Base-by-base conservation (phyloP, 257 asterid species). In the Gentiana straminea region DNA sequence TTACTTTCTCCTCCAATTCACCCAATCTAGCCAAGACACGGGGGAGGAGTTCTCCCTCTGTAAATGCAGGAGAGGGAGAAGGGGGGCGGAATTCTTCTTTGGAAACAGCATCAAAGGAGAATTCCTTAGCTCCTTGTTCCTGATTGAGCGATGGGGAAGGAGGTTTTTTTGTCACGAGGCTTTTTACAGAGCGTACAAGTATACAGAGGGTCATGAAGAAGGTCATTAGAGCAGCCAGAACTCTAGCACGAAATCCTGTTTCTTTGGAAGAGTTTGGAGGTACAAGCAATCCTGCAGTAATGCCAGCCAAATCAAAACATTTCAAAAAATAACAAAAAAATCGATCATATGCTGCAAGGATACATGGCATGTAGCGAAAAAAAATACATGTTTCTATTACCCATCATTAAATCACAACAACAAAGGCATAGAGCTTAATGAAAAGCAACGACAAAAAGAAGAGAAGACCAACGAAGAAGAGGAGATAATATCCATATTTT, bases 1-100 rank as follows among this genome's bases (percentile, higher is more conserved):
- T 61, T 33, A 92, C 94, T 65, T 83, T 82, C 70, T 80, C 94
- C 72, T 92, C 99, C 15, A 88, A 89, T 54, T 88, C 97, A 12
- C 87, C 82, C 81, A 92, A 62, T 75, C 93, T 81, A 80, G 83
- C 81, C 62, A 92, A 32, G 8, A 92, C 95, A 7, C 86, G 67
- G 32, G 99, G 74, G 56, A 92, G 63, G 33, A 88, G 77, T 66
- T 88, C 94, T n/a, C 84, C 81, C 72, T 88, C 95, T 3, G 88
- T 78, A 68, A 80, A 77, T 32, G 88, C 80, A 37, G 85, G 94
- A 32, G 81, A 72, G 1, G 91, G 97, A 49, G 97, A 88, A 66
- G 93, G 95, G 9, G 86, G 89, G 4, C 96, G 75, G 60, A 79
- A 74, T 59, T 87, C 96, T 71, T 78, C 94, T 77, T 78, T 79